Evolutionary conservation across 139 green algal genomes (phyloP).

Genomic region (Auxenochlorella pyrenoidosa): DNA sequence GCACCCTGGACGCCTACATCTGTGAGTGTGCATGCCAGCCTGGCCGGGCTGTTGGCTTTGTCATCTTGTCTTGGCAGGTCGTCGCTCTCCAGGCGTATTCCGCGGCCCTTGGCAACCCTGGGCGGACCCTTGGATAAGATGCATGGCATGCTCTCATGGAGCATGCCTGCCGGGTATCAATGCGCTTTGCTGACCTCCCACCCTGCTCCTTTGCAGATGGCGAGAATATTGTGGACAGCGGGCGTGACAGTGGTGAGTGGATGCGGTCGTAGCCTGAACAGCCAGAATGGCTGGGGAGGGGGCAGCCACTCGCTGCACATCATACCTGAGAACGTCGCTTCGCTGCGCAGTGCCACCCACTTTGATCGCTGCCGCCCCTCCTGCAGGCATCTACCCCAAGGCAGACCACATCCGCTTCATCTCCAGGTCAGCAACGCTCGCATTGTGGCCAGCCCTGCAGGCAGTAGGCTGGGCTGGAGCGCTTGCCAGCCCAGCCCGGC

Average conservation of each 20-base stretch:
- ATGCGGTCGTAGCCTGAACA: too few species aligned
- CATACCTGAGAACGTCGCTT: neutral
- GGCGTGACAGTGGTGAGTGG: neutral
- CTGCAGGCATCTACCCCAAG: slow-evolving; percentile 18
- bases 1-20: slow-evolving; percentile 24
- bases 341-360: neutral
- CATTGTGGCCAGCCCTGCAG: too few species aligned
- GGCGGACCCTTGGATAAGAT: too few species aligned
- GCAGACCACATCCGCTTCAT: slow-evolving; percentile 25
- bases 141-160: too few species aligned
- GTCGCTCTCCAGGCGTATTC: too few species aligned
- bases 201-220: neutral
- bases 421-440: neutral
- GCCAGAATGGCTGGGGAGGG: too few species aligned
- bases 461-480: neutral
- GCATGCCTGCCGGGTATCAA: neutral
- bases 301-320: neutral
- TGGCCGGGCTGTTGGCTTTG: too few species aligned
- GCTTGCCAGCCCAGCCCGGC: too few species aligned
- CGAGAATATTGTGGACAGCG: slow-evolving; percentile 24
- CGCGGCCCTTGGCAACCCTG: too few species aligned
- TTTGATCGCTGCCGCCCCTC: neutral
- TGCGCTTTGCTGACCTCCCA: neutral
- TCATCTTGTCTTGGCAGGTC: too few species aligned
- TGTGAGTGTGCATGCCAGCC: neutral